Conservation (phyloP, 148 eudicot species). For the Fagopyrum tataricum region DNA sequence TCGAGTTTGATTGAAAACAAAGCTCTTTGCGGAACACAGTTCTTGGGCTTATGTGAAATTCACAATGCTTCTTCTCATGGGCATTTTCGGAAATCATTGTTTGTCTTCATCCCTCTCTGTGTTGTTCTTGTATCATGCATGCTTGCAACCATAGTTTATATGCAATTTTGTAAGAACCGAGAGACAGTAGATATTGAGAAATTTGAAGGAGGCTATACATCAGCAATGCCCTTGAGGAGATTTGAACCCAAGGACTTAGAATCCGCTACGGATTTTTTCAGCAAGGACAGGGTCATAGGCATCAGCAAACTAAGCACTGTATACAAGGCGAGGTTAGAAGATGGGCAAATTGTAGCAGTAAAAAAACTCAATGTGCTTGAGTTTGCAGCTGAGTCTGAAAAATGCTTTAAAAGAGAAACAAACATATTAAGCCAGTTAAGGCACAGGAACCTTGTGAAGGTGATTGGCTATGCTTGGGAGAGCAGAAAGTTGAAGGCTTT, state of each 20-base stretch:
- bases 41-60: conserved; percentile 31
- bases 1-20: conserved; percentile 59
- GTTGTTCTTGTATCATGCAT: conserved; percentile 25
- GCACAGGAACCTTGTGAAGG: conserved; percentile 81
- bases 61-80: conserved; percentile 13
- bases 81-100: conserved; percentile 28
- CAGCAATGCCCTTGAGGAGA: conserved; percentile 44
- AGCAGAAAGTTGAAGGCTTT: conserved; percentile 68
- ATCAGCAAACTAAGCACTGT: conserved; percentile 66
- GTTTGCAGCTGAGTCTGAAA: conserved; percentile 63
- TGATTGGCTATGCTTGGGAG: conserved; percentile 93
- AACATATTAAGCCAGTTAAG: conserved; percentile 54
- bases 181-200: conserved; percentile 23
- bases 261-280: conserved; percentile 53
- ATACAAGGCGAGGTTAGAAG: conserved; percentile 57
- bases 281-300: conserved; percentile 48
- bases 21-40: conserved; percentile 57
- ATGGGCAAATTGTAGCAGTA: conserved; percentile 51
- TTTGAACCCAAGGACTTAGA: conserved; percentile 51
- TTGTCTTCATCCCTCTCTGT: conserved; percentile 40
- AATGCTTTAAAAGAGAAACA: conserved; percentile 66
- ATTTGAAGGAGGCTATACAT: conserved; percentile 23
- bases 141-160: conserved; percentile 19
- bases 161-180: conserved; percentile 19
- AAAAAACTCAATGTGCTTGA: conserved; percentile 61